A percentile compares a stretch with the other conserved stretches of the same genome.
Conservation (phyloP, 2,329 filamentous ascomycete species). For the Colletotrichum chlorophyti region DNA sequence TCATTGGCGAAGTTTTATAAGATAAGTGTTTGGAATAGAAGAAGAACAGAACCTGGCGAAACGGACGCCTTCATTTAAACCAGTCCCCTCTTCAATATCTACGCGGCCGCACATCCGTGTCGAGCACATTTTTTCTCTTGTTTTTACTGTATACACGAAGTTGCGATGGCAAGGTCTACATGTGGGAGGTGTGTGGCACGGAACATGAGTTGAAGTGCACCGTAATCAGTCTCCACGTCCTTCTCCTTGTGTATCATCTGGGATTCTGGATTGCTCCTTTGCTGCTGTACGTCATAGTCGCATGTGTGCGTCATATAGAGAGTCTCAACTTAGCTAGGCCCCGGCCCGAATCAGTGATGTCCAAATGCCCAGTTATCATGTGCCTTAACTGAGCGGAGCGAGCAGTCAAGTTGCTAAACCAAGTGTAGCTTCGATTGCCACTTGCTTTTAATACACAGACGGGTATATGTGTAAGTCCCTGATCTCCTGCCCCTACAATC, state of each 20-base stretch:
- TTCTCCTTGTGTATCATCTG: background rate
- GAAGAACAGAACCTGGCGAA: slow-evolving; percentile 7
- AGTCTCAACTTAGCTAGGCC: background rate
- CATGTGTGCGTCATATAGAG: slow-evolving; percentile 19
- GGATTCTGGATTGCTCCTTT: background rate
- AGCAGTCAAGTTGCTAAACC: too few species aligned
- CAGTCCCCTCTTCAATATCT: background rate
- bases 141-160: background rate
- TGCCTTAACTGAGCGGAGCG: too few species aligned
- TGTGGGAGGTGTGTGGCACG: background rate
- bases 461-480: too few species aligned
- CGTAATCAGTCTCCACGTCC: background rate
- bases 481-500: too few species aligned
- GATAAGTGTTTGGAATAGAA: slow-evolving; percentile 31
- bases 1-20: slow-evolving; percentile 95
- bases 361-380: too few species aligned
- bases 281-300: slow-evolving; percentile 2
- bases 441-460: too few species aligned
- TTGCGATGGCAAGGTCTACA: slow-evolving; percentile 1
- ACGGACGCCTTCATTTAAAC: slow-evolving; percentile 7
- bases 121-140: slow-evolving; percentile 7
- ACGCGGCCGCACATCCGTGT: background rate
- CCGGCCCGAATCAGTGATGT: too few species aligned
- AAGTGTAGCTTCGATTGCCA: too few species aligned
- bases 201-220: too few species aligned